Percentiles rank a stretch among this genome's conserved stretches.
These are phyloP conservation scores for Rhododendron vialii DNA, from an alignment of 148 eudicot genomes.

Conservation along the genomic window DNA sequence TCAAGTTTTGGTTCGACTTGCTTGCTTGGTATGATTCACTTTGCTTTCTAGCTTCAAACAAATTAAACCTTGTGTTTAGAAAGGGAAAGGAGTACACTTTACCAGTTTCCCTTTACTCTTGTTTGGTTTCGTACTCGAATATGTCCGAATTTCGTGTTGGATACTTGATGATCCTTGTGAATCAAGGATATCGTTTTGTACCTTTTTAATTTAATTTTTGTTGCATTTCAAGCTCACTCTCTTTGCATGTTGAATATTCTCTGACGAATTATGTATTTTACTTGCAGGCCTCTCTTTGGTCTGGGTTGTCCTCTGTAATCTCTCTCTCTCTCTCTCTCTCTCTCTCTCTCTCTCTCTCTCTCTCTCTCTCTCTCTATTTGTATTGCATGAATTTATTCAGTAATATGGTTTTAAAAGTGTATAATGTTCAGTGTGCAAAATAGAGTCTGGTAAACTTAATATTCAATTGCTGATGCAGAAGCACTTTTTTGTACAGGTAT, in stretches of 20 bases:
- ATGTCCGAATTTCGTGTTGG: background rate
- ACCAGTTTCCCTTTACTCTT: background rate
- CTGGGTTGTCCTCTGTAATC: constrained; percentile 30
- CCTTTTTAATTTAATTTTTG: background rate
- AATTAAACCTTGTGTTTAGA: background rate
- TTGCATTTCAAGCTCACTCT: background rate
- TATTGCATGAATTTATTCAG: too few relatives aligned
- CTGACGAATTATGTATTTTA: background rate
- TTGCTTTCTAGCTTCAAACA: background rate
- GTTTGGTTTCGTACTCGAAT: background rate
- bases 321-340: constrained; percentile 5
- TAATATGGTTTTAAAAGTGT: too few relatives aligned
- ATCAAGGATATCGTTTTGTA: background rate
- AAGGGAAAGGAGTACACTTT: background rate
- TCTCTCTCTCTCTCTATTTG: background rate
- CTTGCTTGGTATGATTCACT: background rate
- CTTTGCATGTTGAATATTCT: background rate
- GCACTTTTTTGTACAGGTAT: background rate
- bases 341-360: background rate
- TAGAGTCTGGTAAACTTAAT: background rate
- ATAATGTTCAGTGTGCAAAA: too few relatives aligned
- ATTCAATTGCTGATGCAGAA: background rate
- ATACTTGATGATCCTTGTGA: background rate
- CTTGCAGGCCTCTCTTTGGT: constrained; percentile 28
- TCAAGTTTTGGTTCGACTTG: background rate